Percentiles rank a stretch among this genome's conserved stretches.
Conservation (phyloP, 208 protist genomes). For the Spironucleus salmonicida region DNA sequence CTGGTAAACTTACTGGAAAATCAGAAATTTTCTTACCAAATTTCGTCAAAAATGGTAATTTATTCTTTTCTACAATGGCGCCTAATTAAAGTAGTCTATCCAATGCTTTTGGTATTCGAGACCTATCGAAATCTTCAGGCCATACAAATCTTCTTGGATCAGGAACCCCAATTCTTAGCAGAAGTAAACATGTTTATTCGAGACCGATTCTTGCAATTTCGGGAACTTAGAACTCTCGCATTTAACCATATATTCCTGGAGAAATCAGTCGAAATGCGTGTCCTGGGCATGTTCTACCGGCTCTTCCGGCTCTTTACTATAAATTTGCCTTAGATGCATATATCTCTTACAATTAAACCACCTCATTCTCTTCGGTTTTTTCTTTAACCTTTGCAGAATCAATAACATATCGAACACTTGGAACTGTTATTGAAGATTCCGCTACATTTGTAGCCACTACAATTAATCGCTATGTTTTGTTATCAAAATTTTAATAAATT, state of each 20-base stretch:
- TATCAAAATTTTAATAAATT: no score
- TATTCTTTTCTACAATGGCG: no score
- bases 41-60: no score
- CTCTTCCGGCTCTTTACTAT: conserved; percentile 29
- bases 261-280: conserved; percentile 12
- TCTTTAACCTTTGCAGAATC: conserved; percentile 56
- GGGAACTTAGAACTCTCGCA: conserved; percentile 3
- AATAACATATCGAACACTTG: conserved; percentile 78
- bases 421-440: conserved; percentile 98
- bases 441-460: conserved; percentile 98
- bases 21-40: no score
- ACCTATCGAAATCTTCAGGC: no score
- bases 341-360: not conserved
- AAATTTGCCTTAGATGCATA: not conserved
- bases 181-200: no score
- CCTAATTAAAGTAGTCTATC: no score
- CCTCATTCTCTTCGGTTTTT: not conserved
- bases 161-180: no score
- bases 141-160: no score
- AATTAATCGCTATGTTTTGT: conserved; percentile 42
- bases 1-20: no score
- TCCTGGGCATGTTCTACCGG: conserved; percentile 13
- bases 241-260: not conserved
- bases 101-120: no score
- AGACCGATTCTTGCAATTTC: not conserved